Conservation (phyloP, 1,284 basidiomycete genomes). For the Pseudozyma hubeiensis region DNA sequence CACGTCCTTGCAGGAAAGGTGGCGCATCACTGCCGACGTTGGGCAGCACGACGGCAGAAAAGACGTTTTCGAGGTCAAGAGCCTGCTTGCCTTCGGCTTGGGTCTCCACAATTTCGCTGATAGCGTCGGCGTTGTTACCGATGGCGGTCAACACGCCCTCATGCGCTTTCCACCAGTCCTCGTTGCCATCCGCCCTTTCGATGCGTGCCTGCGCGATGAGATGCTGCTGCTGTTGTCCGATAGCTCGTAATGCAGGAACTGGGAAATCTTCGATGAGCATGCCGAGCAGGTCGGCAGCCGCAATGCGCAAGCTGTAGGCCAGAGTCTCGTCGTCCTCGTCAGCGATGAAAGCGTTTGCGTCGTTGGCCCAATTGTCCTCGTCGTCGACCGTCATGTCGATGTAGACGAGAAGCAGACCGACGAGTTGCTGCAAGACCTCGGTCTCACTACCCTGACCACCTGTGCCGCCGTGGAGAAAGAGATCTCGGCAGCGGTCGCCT, state of each 20-base stretch:
- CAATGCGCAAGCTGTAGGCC: constrained; percentile 82
- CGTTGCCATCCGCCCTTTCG: constrained; percentile 59
- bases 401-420: constrained; percentile 78
- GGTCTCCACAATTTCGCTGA: constrained; percentile 81
- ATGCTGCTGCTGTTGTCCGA: constrained; percentile 59
- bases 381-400: constrained; percentile 90
- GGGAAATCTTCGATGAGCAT: constrained; percentile 81
- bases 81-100: constrained; percentile 59
- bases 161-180: constrained; percentile 78
- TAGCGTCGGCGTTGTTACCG: constrained; percentile 83
- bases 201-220: constrained; percentile 73
- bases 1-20: constrained; percentile 91
- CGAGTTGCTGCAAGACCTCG: constrained; percentile 72
- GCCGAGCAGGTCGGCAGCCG: constrained; percentile 83
- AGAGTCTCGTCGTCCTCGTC: constrained; percentile 94
- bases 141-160: constrained; percentile 86
- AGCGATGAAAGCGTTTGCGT: constrained; percentile 90
- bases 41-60: constrained; percentile 82
- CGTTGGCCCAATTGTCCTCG: constrained; percentile 90
- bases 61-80: constrained; percentile 80
- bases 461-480: constrained; percentile 73
- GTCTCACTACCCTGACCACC: constrained; percentile 70
- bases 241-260: constrained; percentile 73
- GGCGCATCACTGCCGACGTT: constrained; percentile 75
- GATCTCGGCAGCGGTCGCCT: constrained; percentile 74